Evolutionary conservation across 805 yeast genomes (phyloP).

Genomic region (Candida insectorum): DNA sequence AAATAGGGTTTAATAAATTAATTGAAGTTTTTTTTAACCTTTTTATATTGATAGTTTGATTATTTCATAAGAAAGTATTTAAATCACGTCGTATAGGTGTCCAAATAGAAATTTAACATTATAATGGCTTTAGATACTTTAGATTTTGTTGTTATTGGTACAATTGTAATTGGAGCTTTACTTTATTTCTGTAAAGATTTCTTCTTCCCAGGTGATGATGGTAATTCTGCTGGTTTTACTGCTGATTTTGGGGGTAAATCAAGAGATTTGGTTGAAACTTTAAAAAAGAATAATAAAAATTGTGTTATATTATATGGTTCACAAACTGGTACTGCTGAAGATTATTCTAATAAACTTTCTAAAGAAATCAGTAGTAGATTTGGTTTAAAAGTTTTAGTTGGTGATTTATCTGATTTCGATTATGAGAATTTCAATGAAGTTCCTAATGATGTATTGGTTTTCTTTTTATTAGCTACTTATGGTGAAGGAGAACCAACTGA

Average conservation of each 20-base stretch:
- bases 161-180: constrained; percentile 60
- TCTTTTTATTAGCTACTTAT: constrained; percentile 83
- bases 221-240: constrained; percentile 27
- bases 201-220: constrained; percentile 32
- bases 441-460: constrained; percentile 53
- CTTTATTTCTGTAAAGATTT: constrained; percentile 66
- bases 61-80: too few relatives aligned
- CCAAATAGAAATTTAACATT: too few relatives aligned
- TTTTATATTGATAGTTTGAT: too few relatives aligned
- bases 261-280: constrained; percentile 56
- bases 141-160: constrained; percentile 66
- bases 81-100: too few relatives aligned
- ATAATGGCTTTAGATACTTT: constrained; percentile 69
- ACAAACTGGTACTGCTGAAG: constrained; percentile 99
- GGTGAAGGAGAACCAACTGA: constrained; percentile 99
- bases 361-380: constrained; percentile 83
- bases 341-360: constrained; percentile 85
- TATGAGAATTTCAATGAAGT: constrained; percentile 70
- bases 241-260: constrained; percentile 33
- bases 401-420: constrained; percentile 86
- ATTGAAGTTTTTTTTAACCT: too few relatives aligned
- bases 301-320: constrained; percentile 86
- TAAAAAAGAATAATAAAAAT: constrained; percentile 64
- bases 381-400: constrained; percentile 78
- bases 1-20: too few relatives aligned